These are phyloP conservation scores for Aspergillus sp. DNA, from an alignment of 2,329 filamentous ascomycete genomes.

Conservation along the genomic window DNA sequence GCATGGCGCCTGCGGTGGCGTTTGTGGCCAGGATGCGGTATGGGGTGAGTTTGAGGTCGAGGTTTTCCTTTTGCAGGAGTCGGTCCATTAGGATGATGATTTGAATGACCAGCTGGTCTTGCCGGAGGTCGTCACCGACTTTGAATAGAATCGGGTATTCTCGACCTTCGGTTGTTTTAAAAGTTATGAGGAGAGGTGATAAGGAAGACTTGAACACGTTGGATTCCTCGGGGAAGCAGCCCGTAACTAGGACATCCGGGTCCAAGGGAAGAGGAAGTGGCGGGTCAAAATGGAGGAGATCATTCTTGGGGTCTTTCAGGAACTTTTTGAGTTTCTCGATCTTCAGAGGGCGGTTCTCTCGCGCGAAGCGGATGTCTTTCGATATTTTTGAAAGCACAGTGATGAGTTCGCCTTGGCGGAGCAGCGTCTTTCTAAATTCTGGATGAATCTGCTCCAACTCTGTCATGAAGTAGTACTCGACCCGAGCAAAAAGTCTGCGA, in stretches of 20 bases:
- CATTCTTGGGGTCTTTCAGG: constrained; percentile 86
- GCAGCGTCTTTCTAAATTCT: constrained; percentile 74
- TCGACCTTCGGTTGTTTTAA: constrained; percentile 76
- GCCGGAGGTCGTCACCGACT: constrained; percentile 90
- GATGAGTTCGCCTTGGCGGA: constrained; percentile 87
- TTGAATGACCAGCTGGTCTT: constrained; percentile 95
- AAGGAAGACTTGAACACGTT: constrained; percentile 95
- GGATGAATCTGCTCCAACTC: constrained; percentile 77
- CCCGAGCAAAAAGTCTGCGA: constrained; percentile 85
- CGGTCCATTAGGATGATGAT: constrained; percentile 99
- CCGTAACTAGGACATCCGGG: constrained; percentile 76
- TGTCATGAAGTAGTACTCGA: constrained; percentile 95
- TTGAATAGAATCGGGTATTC: constrained; percentile 97
- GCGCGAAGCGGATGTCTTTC: constrained; percentile 80
- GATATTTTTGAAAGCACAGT: constrained; percentile 86
- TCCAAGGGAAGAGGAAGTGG: constrained; percentile 88
- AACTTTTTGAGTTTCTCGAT: constrained; percentile 83
- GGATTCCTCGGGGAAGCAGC: constrained; percentile 81
- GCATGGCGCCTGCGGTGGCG: constrained; percentile 84
- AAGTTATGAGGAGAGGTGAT: constrained; percentile 87
- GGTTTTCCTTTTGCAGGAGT: constrained; percentile 90
- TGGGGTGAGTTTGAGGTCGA: constrained; percentile 91
- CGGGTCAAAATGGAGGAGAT: constrained; percentile 79
- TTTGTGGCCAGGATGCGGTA: constrained; percentile 97
- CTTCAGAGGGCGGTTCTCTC: constrained; percentile 78